phyloP scores from a whole-genome alignment of 1,284 basidiomycete genomes.

The Leccinum angustisporum region DNA sequence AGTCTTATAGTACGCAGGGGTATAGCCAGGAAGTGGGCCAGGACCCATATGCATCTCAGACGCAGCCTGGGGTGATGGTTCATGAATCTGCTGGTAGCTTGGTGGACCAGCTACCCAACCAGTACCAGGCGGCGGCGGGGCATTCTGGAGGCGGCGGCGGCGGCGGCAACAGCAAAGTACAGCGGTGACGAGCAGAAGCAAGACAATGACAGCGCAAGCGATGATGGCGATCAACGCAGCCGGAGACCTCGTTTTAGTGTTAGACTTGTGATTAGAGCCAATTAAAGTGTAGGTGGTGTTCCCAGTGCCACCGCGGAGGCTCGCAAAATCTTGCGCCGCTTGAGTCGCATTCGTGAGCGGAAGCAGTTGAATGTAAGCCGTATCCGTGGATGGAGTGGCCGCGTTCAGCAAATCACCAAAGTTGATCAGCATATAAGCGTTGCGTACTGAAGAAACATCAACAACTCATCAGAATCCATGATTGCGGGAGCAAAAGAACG shows the following conservation, averaged over 20 bases:
- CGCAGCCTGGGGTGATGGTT: conserved; percentile 31
- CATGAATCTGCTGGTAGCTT: conserved; percentile 24
- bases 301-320: conserved; percentile 13
- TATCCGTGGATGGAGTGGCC: conserved; percentile 34
- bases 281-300: neutral
- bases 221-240: conserved; percentile 19
- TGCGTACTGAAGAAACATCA: conserved; percentile 41
- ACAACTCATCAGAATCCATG: neutral
- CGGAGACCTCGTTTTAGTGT: neutral
- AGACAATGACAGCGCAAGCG: conserved; percentile 7
- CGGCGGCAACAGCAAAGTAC: conserved; percentile 10
- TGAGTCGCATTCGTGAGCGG: conserved; percentile 46
- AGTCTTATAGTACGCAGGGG: conserved; percentile 21
- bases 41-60: conserved; percentile 28
- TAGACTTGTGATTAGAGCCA: neutral
- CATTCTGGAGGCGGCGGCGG: conserved; percentile 6
- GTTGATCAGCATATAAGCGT: conserved; percentile 58
- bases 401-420: conserved; percentile 57
- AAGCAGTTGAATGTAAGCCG: conserved; percentile 62
- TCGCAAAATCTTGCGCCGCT: conserved; percentile 23
- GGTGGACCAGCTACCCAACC: conserved; percentile 6
- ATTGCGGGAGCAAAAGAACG: neutral
- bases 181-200: conserved; percentile 13
- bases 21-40: conserved; percentile 11
- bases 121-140: neutral